Percentiles rank a stretch among this genome's conserved stretches.
phyloP scores from a whole-genome alignment of 225 moss, liverwort and hornwort species.

The Physcomitrium patens region DNA sequence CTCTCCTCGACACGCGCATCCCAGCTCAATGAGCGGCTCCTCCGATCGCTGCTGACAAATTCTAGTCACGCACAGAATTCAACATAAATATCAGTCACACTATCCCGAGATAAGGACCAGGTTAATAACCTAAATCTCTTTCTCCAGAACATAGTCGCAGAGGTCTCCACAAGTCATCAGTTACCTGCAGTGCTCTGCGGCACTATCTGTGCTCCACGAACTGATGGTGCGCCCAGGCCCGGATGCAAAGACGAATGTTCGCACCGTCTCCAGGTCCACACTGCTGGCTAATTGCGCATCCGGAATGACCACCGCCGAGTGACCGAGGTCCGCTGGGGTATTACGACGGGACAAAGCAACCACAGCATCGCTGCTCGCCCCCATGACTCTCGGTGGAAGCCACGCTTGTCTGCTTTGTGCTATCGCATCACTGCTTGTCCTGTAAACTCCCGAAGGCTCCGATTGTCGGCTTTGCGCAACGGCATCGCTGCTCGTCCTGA shows the following conservation, averaged over 20 bases:
- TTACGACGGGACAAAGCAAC: background rate
- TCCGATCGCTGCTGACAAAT: conserved; percentile 82
- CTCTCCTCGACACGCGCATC: conserved; percentile 90
- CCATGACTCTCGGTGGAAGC: too few relatives aligned
- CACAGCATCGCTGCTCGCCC: background rate
- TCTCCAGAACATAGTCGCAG: background rate
- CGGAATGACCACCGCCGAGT: conserved; percentile 41
- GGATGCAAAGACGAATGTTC: background rate
- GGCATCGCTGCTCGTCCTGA: conserved; percentile 36
- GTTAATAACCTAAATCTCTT: background rate
- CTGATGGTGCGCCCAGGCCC: conserved; percentile 52
- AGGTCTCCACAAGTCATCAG: too few relatives aligned
- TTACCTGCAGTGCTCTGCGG: conserved; percentile 64
- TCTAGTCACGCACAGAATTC: conserved; percentile 37
- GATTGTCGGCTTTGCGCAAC: background rate
- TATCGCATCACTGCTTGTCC: too few relatives aligned
- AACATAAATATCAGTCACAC: background rate
- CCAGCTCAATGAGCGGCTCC: conserved; percentile 86
- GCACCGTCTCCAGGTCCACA: conserved; percentile 42
- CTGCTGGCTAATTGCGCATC: conserved; percentile 35
- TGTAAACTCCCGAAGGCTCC: too few relatives aligned
- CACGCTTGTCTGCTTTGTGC: too few relatives aligned
- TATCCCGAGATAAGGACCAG: background rate
- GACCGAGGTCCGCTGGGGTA: background rate
- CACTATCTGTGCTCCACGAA: conserved; percentile 61